These are phyloP conservation scores for Phytophthora ramorum DNA, from an alignment of 352 stramenopile genomes.

Conservation along the genomic window DNA sequence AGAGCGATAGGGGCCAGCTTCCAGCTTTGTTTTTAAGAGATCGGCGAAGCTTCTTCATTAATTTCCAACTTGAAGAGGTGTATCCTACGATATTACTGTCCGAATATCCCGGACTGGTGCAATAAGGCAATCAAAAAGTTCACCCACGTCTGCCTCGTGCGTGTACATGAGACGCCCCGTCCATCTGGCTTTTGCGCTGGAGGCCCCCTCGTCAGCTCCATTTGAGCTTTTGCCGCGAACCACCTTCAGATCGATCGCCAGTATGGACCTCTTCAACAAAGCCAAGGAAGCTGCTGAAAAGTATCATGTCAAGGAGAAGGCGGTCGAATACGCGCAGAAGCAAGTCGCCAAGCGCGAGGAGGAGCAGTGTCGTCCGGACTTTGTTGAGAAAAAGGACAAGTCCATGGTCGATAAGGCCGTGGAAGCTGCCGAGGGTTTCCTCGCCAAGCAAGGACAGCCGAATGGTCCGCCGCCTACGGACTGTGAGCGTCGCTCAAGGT, in stretches of 20 bases:
- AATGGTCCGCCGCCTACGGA: neutral
- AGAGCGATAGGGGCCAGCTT: neutral
- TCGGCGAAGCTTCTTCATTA: too few species aligned
- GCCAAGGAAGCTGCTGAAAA: conserved; percentile 14
- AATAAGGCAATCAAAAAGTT: conserved; percentile 7
- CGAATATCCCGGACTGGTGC: too few species aligned
- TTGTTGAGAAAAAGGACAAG: conserved; percentile 19
- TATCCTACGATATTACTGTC: neutral
- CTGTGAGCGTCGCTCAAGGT: neutral
- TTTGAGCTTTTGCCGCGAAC: conserved; percentile 8
- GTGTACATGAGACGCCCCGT: conserved; percentile 4
- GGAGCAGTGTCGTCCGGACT: conserved; percentile 5
- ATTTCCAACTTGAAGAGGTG: too few species aligned
- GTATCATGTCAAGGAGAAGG: conserved; percentile 19
- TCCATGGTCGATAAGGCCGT: conserved; percentile 18
- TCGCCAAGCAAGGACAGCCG: conserved; percentile 12
- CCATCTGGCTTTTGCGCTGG: neutral
- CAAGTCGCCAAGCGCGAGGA: conserved; percentile 24
- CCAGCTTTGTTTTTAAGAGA: neutral
- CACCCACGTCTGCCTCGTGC: conserved; percentile 12
- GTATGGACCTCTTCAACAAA: conserved; percentile 24
- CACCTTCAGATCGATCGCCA: neutral
- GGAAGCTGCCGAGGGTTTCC: conserved; percentile 17
- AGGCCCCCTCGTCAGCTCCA: neutral
- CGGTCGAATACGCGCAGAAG: conserved; percentile 24